Base-by-base conservation (phyloP, 2,329 filamentous ascomycete species). In the Orbilia ellipsospora region DNA sequence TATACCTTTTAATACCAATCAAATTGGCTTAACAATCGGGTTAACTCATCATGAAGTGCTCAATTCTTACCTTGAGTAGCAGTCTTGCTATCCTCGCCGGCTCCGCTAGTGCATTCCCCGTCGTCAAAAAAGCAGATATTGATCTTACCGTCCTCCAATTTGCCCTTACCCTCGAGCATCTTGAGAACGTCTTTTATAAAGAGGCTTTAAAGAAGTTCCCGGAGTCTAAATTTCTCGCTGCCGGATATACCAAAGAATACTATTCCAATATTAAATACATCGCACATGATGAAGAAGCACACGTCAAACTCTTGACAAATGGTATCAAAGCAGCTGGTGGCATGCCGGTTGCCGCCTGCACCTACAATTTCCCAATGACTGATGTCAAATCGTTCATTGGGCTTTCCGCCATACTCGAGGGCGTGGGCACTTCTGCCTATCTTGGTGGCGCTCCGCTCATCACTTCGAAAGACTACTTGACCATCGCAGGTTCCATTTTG, bases 111-210 rank as follows among this genome's bases (percentile, higher is more conserved):
- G 62, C 56, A 13, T 57, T 52, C 5, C 77, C 77, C 5, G 57
- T 77, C 1, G 59, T 65, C 52, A 63, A 64, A 26, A 73, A 66
- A 23, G 28, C 28, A n/a, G 40, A 59, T 10, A 40, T 44, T 44
- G 40, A 73, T 23, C 67, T 23, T 26, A 63, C 68, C 64, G 64
- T 74, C 55, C 50, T 57, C 31, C 52, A 52, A 51, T 61, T 50
- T 28, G 64, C 44, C 7, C 57, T 69, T 4, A 44, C 65, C 13
- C n/a, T 74, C 4, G 87, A 88, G 81, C 84, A 86, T 64, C 85
- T 88, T 36, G 89, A 91, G 82, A 83, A 87, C 74, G 84, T 84
- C 67, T 91, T 91, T 82, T 91, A 91, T 82, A 82, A 83, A 45
- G 80, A 89, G 57, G 89, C 86, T 44, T 83, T 91, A 3, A 80